Conservation (phyloP, 106 monocot genomes). For the Chionographis japonica region DNA sequence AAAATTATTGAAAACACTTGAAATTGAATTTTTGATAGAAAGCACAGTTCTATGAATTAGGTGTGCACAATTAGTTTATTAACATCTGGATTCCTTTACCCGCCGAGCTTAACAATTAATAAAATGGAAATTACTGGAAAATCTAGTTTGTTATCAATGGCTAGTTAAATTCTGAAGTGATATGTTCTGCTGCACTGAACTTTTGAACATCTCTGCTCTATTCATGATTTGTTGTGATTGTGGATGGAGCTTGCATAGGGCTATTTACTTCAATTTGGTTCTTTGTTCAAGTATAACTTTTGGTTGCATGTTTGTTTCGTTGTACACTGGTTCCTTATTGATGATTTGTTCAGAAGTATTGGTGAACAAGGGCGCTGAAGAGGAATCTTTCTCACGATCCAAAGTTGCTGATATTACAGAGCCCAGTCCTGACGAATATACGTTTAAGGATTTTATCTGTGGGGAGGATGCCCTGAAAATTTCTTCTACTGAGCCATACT, state of each 20-base stretch:
- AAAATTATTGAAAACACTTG: too few species aligned
- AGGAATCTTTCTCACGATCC: slow-evolving; percentile 17
- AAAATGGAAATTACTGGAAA: not conserved
- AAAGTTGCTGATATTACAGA: slow-evolving; percentile 22
- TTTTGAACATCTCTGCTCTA: not conserved
- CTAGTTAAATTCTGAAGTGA: not conserved
- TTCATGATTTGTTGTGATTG: too few species aligned
- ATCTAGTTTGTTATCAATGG: not conserved
- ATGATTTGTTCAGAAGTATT: slow-evolving; percentile 26
- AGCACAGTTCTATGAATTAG: too few species aligned
- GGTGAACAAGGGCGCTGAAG: slow-evolving; percentile 21
- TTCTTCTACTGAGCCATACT: slow-evolving; percentile 70
- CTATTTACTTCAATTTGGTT: too few species aligned
- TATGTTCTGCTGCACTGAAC: not conserved
- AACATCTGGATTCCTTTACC: not conserved
- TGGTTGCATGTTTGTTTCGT: too few species aligned
- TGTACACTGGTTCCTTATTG: too few species aligned
- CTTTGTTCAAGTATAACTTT: too few species aligned
- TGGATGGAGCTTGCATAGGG: too few species aligned
- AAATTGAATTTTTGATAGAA: too few species aligned
- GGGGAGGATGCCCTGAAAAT: slow-evolving; percentile 92
- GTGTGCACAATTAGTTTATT: not conserved
- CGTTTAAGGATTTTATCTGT: slow-evolving; percentile 59
- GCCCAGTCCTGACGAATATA: slow-evolving; percentile 25
- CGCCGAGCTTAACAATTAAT: not conserved